Evolutionary conservation across 805 yeast genomes (phyloP), one percentile per base, ranked within the genome.

Genomic region (Suhomyces kilbournensis): DNA sequence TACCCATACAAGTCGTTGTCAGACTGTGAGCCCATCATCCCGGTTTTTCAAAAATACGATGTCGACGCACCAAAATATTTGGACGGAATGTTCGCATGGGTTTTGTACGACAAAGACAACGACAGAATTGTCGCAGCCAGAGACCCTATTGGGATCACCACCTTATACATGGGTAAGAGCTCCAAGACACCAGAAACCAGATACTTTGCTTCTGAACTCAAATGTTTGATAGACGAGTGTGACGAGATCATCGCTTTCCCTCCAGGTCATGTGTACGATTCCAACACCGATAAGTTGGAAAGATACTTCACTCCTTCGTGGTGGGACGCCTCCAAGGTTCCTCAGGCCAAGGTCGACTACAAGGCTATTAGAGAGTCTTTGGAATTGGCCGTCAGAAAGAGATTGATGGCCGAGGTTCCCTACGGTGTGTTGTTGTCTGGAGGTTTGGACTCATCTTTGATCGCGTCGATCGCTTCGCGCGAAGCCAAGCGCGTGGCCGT

Each of bases 371-470:
- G 97, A 72, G 87, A 85, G 64, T 71, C 89, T 47, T 81, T 94
- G 69, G 99, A 94, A 74, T 76, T 87, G 75, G 91, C 99, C 47
- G 99, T 94, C 51, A 88, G 99, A 80, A 94, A 94, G 88, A 88
- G 99, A 81, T 82, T 94, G 66, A 94, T 94, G 99, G 94, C 98
- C 52, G 99, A 94, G 79, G 99, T 94, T 56, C 98, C 99, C 52
- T 94, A 90, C 72, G 99, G 99, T 77, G 99, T 94, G 46, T 78
- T 94, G 62, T 79, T 94, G 61, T 90, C 97, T 20, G 99, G 99
- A 69, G 99, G 99, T 60, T 82, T 94, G 66, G 99, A 94, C 72
- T 91, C 97, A 46, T 90, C 97, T 20, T 80, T 94, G 72, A 94
- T 94, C 70, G 99, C 99, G 17, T 73, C 99, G 44, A 94, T 94